Evolutionary conservation across 163 green algal genomes (phyloP), one percentile per base, ranked within the genome.

Genomic region (Scenedesmus sp.): DNA sequence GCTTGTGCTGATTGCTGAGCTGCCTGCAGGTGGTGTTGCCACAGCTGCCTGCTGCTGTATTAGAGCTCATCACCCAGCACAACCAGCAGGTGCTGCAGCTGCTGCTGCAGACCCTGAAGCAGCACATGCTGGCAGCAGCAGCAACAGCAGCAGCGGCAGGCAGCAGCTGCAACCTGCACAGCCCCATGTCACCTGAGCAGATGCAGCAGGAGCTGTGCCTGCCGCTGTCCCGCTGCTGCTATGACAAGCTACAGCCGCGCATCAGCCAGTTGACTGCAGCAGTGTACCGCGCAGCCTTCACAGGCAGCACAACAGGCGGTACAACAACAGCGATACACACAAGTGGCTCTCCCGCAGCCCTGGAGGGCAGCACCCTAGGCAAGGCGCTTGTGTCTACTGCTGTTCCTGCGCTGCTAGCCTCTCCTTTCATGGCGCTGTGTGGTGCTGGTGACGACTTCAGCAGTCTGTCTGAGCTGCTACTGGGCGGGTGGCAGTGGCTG

Each of bases 391-490:
- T 46, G n/a, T 15, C 43, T 49, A 49, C 44, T 73, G 40, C 35
- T 44, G 79, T 68, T 22, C 79, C 79, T 40, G 79, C 79, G 33
- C 33, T 83, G 24, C n/a, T 85, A 13, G 79, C 79, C 42, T 87
- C 73, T 9, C 91, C 86, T 30, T 92, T 92, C 73, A 84, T 76
- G 80, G 82, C 59, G 51, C 86, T 91, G 24, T 81, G 44, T 53
- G 84, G 91, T 7, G 26, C 22, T 15, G 86, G 86, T 20, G 91
- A 92, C 46, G 33, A 10, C 10, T 93, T 92, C 43, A 44, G 61
- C 51, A 90, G 68, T 43, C 22, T 91, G 59, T 46, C 49, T 53
- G 91, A 93, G 68, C 86, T 93, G 51, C 15, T 83, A 35, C n/a
- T 70, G 42, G 87, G 56, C 33, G 40, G 44, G 24, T 13, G 12